These are phyloP conservation scores for Diaporthe sp. DNA, from an alignment of 2,329 filamentous ascomycete species.

Conservation along the genomic window DNA sequence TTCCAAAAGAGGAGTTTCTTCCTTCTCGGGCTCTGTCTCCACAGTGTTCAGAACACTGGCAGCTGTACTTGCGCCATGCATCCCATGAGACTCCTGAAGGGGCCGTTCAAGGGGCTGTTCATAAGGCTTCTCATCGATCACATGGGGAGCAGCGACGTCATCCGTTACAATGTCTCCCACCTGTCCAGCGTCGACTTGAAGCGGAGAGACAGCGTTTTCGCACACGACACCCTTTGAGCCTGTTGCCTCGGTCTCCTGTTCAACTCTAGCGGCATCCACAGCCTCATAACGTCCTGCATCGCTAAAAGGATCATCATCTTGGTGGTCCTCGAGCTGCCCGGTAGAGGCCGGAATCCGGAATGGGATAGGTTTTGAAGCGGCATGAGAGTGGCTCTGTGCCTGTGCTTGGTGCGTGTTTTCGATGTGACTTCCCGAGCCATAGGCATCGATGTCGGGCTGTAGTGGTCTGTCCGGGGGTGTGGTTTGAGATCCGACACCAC, in stretches of 20 bases:
- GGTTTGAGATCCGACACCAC: not conserved
- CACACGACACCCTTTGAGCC: not conserved
- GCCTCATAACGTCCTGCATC: not conserved
- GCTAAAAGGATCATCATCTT: not conserved
- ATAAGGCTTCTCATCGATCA: not conserved
- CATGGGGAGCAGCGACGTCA: too few species aligned
- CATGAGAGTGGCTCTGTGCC: not conserved
- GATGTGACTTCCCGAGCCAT: not conserved
- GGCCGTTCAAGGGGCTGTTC: not conserved
- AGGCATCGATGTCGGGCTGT: not conserved
- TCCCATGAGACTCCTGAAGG: not conserved
- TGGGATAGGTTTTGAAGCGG: not conserved
- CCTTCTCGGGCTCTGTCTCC: not conserved
- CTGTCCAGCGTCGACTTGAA: not conserved
- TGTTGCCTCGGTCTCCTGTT: not conserved
- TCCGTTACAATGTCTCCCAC: not conserved
- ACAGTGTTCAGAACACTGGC: not conserved
- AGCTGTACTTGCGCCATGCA: not conserved
- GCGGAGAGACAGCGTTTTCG: not conserved
- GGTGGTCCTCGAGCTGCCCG: not conserved
- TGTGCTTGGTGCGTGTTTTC: not conserved
- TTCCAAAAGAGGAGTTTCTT: not conserved
- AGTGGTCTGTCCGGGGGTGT: not conserved
- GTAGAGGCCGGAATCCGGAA: not conserved
- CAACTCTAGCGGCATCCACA: not conserved